Conservation (phyloP, 441 rosid species). For the Mallotus repandus region DNA sequence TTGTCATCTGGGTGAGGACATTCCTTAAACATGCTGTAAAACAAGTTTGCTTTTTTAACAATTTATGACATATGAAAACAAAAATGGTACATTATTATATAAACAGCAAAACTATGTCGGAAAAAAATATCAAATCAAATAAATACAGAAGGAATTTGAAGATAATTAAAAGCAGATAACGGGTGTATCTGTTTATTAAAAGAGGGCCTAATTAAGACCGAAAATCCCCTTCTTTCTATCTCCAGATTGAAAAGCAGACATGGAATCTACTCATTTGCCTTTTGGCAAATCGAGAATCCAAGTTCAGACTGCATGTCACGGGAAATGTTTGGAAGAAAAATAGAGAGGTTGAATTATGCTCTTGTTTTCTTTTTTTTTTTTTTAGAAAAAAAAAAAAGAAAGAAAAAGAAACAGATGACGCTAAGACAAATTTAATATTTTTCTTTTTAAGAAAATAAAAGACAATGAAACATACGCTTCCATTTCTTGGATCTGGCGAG, state of each 20-base stretch:
- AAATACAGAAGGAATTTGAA: too few species aligned
- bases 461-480: constrained; percentile 56
- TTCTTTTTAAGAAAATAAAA: background rate
- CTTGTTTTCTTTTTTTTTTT: too few species aligned
- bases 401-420: background rate
- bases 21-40: constrained; percentile 77
- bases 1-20: constrained; percentile 96
- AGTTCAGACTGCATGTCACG: constrained; percentile 4
- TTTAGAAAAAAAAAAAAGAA: background rate
- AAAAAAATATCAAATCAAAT: background rate
- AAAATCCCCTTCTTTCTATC: background rate
- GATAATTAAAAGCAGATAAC: too few species aligned
- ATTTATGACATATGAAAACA: background rate
- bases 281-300: constrained; percentile 6
- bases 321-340: background rate
- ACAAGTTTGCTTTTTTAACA: background rate
- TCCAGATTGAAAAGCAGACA: background rate
- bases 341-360: background rate
- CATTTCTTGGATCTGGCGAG: constrained; percentile 93
- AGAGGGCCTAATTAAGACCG: background rate
- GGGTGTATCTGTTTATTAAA: background rate
- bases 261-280: background rate
- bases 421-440: too few species aligned
- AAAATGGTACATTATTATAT: background rate
- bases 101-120: background rate